These are phyloP conservation scores for Xylariaceae sp. DNA, from an alignment of 2,329 filamentous ascomycete species.

Conservation along the genomic window DNA sequence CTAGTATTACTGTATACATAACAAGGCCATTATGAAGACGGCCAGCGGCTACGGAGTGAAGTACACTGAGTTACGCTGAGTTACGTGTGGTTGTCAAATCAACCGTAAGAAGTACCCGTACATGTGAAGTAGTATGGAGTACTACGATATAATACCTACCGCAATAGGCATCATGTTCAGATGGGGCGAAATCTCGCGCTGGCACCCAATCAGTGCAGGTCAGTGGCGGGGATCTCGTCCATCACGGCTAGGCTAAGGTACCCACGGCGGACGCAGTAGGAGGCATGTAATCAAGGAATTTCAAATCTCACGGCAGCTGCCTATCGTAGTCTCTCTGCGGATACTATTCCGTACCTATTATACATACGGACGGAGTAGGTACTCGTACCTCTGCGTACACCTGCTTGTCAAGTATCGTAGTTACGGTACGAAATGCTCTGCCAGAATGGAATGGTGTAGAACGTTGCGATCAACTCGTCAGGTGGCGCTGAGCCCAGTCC, in stretches of 20 bases:
- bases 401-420: too few species aligned
- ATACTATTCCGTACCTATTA: too few species aligned
- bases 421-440: too few species aligned
- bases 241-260: constrained; percentile 7
- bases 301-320: not conserved
- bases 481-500: constrained; percentile 26
- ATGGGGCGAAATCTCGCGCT: not conserved
- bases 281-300: constrained; percentile 12
- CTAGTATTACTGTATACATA: not conserved
- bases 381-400: too few species aligned
- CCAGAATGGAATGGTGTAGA: not conserved
- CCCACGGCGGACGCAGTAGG: not conserved
- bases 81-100: not conserved
- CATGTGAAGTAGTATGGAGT: too few species aligned
- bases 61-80: too few species aligned
- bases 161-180: constrained; percentile 7
- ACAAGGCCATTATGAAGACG: not conserved
- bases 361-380: too few species aligned
- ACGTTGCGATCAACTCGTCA: constrained; percentile 22
- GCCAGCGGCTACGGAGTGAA: too few species aligned
- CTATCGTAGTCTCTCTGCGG: not conserved
- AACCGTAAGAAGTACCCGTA: not conserved
- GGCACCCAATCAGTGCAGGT: not conserved
- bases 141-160: not conserved
- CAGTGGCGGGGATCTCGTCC: not conserved